Evolutionary conservation across 164 flowering plant species (phyloP).

Genomic region (Nymphaea colorata): DNA sequence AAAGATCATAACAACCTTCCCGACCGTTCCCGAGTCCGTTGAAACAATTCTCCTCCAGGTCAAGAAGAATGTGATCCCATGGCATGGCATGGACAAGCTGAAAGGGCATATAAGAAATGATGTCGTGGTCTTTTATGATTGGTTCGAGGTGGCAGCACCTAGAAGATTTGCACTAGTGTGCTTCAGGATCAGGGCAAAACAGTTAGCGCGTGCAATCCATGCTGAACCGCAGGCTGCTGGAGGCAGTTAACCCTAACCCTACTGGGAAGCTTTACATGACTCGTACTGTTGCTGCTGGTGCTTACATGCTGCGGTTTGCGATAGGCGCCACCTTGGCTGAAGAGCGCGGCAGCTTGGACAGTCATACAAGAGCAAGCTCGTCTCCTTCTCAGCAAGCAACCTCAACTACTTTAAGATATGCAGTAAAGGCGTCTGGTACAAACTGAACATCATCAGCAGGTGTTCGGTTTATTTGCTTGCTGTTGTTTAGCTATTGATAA

Average conservation of each 20-base stretch:
- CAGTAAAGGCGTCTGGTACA: too few species aligned
- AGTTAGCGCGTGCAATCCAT: constrained; percentile 29
- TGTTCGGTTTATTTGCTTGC: too few species aligned
- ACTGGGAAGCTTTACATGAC: constrained; percentile 63
- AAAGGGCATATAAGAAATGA: too few species aligned
- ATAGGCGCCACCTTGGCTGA: constrained; percentile 89
- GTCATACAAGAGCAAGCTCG: too few species aligned
- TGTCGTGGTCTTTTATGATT: too few species aligned
- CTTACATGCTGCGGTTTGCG: constrained; percentile 45
- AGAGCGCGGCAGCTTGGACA: constrained; percentile 63
- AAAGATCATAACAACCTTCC: constrained; percentile 43
- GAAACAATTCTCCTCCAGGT: constrained; percentile 68
- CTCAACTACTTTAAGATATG: too few species aligned
- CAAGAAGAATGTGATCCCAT: constrained; percentile 55
- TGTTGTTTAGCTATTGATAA: too few species aligned
- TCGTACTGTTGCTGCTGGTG: constrained; percentile 66
- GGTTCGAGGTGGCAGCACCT: too few species aligned
- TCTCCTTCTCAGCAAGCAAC: too few species aligned
- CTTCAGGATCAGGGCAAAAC: constrained; percentile 36
- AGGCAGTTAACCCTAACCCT: constrained; percentile 63
- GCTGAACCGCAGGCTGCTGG: constrained; percentile 50
- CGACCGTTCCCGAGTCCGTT: constrained; percentile 56
- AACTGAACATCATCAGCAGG: too few species aligned
- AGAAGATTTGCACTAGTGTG: constrained; percentile 71
- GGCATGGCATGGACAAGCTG: too few species aligned